phyloP scores from a whole-genome alignment of 2,329 filamentous ascomycete genomes.

The Colletotrichum sp. region DNA sequence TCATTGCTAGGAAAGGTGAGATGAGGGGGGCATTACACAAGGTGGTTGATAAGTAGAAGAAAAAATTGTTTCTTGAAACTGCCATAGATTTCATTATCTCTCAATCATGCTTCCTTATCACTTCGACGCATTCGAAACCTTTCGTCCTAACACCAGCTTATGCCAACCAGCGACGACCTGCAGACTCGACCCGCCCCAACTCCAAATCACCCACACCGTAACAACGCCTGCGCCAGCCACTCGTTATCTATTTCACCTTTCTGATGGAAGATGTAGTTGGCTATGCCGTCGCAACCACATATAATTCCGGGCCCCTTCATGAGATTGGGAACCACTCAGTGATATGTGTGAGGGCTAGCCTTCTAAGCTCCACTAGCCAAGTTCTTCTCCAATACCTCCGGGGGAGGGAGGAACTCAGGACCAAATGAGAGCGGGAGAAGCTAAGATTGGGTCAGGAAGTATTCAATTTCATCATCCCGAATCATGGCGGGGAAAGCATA shows the following conservation, averaged over 20 bases:
- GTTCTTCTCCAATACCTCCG: slow-evolving; percentile 26
- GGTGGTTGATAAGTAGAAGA: not conserved
- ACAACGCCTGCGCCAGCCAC: not conserved
- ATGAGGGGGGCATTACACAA: not conserved
- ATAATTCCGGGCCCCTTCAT: not conserved
- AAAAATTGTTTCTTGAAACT: not conserved
- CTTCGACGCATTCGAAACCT: not conserved
- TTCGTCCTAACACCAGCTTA: not conserved
- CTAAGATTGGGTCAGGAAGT: slow-evolving; percentile 39
- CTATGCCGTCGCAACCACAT: not conserved
- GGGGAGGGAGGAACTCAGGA: slow-evolving; percentile 59
- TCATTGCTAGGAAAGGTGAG: not conserved
- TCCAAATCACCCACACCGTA: not conserved
- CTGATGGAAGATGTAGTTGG: not conserved
- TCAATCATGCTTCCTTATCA: not conserved
- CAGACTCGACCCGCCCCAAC: not conserved
- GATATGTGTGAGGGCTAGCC: not conserved
- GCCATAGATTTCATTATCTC: not conserved
- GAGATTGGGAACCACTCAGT: not conserved
- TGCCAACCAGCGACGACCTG: not conserved
- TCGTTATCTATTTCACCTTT: not conserved
- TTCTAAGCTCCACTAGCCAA: not conserved
- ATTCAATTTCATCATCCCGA: not conserved
- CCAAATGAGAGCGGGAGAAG: slow-evolving; percentile 73
- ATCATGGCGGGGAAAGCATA: slow-evolving; percentile 33